Evolutionary conservation across 1,139 yeast species (phyloP).

Genomic region (Diutina neorugosa): DNA sequence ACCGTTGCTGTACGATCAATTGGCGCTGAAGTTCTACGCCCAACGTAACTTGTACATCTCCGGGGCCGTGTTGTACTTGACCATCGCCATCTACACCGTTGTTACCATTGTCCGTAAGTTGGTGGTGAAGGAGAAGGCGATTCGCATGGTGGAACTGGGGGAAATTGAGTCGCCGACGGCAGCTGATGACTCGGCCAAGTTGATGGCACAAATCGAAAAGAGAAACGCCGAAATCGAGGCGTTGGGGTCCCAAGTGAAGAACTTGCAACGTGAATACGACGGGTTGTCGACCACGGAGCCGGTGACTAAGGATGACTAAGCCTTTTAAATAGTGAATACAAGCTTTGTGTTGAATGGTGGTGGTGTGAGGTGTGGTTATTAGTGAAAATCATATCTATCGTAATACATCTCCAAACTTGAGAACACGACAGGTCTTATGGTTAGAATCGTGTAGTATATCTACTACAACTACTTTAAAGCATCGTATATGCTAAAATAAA

Average conservation of each 20-base stretch:
- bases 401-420: no score
- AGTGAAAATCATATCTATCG: no score
- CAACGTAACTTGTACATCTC: conserved; percentile 63
- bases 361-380: neutral
- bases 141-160: conserved; percentile 14
- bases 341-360: neutral
- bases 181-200: conserved; percentile 30
- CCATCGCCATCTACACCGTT: conserved; percentile 46
- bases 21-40: conserved; percentile 49
- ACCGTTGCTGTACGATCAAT: conserved; percentile 24
- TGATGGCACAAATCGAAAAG: conserved; percentile 43
- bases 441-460: no score
- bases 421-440: no score
- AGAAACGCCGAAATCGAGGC: conserved; percentile 41
- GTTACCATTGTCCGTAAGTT: conserved; percentile 43
- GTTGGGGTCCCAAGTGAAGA: conserved; percentile 36
- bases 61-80: conserved; percentile 57
- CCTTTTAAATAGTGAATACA: neutral
- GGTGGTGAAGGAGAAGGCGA: conserved; percentile 35
- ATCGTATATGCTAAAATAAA: no score
- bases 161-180: conserved; percentile 21
- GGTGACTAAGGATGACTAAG: conserved; percentile 3
- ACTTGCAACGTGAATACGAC: conserved; percentile 43
- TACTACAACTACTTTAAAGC: no score
- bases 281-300: conserved; percentile 15